phyloP scores from a whole-genome alignment of 1,139 yeast genomes.

The Saccharomyces hybrid region DNA sequence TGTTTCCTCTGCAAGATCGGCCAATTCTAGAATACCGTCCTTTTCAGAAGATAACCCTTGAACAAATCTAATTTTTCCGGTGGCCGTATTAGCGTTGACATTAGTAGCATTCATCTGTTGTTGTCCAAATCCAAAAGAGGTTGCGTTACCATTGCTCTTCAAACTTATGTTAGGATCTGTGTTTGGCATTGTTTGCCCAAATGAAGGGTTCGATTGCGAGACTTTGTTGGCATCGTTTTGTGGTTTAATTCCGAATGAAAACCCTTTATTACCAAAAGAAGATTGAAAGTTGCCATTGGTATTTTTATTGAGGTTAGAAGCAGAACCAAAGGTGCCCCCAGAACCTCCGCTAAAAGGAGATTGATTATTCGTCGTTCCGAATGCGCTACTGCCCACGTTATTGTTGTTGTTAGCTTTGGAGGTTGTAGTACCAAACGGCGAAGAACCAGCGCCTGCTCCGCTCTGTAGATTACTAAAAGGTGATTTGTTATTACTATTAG shows the following conservation, averaged over 20 bases:
- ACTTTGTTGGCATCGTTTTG: conserved; percentile 3
- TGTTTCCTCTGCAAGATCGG: conserved; percentile 39
- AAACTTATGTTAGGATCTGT: not conserved
- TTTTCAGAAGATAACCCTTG: conserved; percentile 35
- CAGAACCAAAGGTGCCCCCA: not conserved
- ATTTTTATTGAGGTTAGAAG: not conserved
- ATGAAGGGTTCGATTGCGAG: conserved; percentile 6
- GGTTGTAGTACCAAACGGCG: conserved; percentile 6
- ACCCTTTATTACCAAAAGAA: not conserved
- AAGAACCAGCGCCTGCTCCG: not conserved
- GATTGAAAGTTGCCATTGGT: not conserved
- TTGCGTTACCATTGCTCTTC: not conserved
- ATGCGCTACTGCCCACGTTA: not conserved
- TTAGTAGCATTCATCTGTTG: not conserved
- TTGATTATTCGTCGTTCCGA: not conserved
- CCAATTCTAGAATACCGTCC: conserved; percentile 25
- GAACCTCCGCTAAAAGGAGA: conserved; percentile 14
- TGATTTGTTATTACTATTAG: conserved; percentile 1
- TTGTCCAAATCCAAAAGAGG: conserved; percentile 1
- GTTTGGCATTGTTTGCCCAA: conserved; percentile 7
- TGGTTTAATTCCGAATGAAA: not conserved
- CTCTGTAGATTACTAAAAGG: conserved; percentile 6
- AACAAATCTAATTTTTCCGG: conserved; percentile 10
- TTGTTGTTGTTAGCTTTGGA: not conserved
- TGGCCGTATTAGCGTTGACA: not conserved